These are phyloP conservation scores for Atkinsonella texensis DNA, from an alignment of 2,329 filamentous ascomycete genomes.

Conservation along the genomic window DNA sequence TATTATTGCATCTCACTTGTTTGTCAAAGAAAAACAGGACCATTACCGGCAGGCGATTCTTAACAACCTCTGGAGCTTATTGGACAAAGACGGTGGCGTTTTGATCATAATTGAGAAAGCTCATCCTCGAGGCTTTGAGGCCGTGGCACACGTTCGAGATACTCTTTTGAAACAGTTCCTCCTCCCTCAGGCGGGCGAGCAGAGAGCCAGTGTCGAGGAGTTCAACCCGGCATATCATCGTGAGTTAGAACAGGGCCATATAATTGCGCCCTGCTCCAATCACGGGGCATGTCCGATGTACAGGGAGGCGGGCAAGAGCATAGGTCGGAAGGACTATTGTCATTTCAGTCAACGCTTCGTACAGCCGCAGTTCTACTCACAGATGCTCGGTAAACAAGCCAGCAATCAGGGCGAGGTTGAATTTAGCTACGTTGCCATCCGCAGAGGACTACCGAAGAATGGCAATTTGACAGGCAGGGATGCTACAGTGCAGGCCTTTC, in stretches of 20 bases:
- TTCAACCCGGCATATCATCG: constrained; percentile 27
- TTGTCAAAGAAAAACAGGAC: constrained; percentile 65
- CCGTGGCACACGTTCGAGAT: constrained; percentile 72
- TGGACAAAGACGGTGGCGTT: constrained; percentile 75
- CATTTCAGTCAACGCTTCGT: constrained; percentile 84
- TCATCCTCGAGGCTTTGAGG: constrained; percentile 82
- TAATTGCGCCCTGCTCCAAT: constrained; percentile 74
- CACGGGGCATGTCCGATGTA: constrained; percentile 88
- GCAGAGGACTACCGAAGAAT: constrained; percentile 48
- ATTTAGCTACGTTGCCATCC: constrained; percentile 81
- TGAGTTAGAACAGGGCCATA: constrained; percentile 47
- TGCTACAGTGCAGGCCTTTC: constrained; percentile 55
- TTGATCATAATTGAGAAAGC: constrained; percentile 86
- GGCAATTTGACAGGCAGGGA: constrained; percentile 33
- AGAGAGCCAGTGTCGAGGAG: constrained; percentile 21
- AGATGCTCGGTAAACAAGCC: constrained; percentile 53
- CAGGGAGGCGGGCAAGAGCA: constrained; percentile 51
- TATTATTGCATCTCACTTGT: constrained; percentile 75
- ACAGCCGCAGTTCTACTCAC: constrained; percentile 70
- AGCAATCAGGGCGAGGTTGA: constrained; percentile 82
- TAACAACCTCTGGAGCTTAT: constrained; percentile 79
- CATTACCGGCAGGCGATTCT: constrained; percentile 67
- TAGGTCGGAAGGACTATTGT: constrained; percentile 79
- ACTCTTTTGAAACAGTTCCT: constrained; percentile 68
- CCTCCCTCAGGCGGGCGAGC: constrained; percentile 31